These are phyloP conservation scores for Leccinum arenicola DNA, from an alignment of 768 basidiomycete species.

Conservation along the genomic window DNA sequence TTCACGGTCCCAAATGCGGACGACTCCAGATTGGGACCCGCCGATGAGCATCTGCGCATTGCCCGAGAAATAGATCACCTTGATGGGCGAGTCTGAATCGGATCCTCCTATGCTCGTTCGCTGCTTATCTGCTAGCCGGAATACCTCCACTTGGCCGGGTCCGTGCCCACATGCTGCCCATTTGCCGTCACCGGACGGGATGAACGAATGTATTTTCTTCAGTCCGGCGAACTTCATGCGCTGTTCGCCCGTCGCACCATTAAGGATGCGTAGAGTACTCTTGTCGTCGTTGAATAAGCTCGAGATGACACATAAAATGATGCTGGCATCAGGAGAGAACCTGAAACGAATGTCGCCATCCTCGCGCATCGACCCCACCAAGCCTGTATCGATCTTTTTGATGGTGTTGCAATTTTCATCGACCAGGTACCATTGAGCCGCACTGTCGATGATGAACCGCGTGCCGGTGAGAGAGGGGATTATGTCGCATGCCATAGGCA, in stretches of 20 bases:
- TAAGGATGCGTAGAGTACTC: slow-evolving; percentile 10
- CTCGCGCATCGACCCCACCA: not conserved
- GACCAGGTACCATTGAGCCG: not conserved
- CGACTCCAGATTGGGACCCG: slow-evolving; percentile 12
- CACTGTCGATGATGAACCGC: slow-evolving; percentile 5
- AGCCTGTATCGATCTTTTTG: slow-evolving; percentile 10
- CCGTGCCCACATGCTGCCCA: slow-evolving; percentile 11
- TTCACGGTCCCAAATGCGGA: slow-evolving; percentile 19
- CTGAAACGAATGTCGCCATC: not conserved
- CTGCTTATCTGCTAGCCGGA: not conserved
- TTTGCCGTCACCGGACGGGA: slow-evolving; percentile 3
- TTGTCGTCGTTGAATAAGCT: slow-evolving; percentile 6
- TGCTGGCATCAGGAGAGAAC: slow-evolving; percentile 14
- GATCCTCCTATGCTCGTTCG: not conserved
- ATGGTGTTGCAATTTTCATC: slow-evolving; percentile 1
- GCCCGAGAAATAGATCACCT: slow-evolving; percentile 16
- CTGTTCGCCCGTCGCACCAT: slow-evolving; percentile 9
- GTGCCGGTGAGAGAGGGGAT: slow-evolving; percentile 9
- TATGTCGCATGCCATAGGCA: not conserved
- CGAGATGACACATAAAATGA: slow-evolving; percentile 2
- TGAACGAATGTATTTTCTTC: slow-evolving; percentile 4
- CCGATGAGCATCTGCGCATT: slow-evolving; percentile 16
- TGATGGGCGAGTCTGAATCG: not conserved
- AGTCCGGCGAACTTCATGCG: slow-evolving; percentile 7
- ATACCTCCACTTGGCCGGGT: slow-evolving; percentile 1